Evolutionary conservation across 2,329 filamentous ascomycete genomes (phyloP).

Genomic region (Diaporthe citrichinensis): DNA sequence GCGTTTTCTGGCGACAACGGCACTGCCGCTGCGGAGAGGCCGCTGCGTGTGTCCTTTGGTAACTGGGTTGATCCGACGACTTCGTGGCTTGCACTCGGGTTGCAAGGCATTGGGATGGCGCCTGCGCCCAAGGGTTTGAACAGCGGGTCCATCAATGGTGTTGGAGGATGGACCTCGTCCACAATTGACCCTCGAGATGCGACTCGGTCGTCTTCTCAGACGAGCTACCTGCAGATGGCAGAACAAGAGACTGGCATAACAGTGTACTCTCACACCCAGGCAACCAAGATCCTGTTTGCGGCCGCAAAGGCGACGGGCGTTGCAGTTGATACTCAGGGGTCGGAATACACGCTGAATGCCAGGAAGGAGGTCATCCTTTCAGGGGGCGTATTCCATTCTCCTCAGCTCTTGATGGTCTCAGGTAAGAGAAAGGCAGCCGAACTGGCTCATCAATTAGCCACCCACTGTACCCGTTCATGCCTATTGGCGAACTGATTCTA

Average conservation of each 20-base stretch:
- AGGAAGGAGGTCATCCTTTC: constrained; percentile 19
- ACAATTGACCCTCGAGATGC: constrained; percentile 34
- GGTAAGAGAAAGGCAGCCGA: background rate
- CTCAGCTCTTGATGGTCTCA: constrained; percentile 52
- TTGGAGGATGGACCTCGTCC: background rate
- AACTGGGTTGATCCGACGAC: constrained; percentile 35
- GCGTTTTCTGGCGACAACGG: background rate
- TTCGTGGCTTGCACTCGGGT: constrained; percentile 28
- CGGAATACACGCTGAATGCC: background rate
- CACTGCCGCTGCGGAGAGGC: background rate
- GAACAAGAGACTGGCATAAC: constrained; percentile 43
- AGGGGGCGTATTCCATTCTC: constrained; percentile 52
- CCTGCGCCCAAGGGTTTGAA: constrained; percentile 29
- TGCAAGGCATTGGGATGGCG: constrained; percentile 25
- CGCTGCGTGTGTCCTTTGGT: constrained; percentile 36
- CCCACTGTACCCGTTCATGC: accelerated
- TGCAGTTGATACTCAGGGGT: background rate
- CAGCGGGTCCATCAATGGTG: constrained; percentile 15
- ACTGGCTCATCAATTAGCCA: too few relatives aligned
- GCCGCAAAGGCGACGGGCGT: background rate
- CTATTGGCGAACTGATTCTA: constrained; percentile 7
- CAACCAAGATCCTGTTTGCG: constrained; percentile 2
- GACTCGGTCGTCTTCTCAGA: constrained; percentile 12
- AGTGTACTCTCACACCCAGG: constrained; percentile 29
- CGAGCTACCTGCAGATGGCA: constrained; percentile 41